Base-by-base conservation (phyloP, 1,139 yeast species). In the Arxiozyma slooffiae region DNA sequence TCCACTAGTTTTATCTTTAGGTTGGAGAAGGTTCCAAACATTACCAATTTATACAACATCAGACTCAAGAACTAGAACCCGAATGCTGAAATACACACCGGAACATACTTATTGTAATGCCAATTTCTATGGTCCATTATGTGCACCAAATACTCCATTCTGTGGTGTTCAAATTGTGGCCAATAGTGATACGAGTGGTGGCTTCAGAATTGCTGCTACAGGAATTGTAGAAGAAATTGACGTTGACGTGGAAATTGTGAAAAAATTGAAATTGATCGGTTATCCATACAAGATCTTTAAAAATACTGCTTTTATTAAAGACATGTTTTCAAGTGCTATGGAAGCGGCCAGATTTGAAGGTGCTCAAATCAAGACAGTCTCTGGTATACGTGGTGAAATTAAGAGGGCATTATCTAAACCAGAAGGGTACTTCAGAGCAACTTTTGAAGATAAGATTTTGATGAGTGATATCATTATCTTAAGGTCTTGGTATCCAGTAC, bases 311-410 rank as follows among this genome's bases (percentile, higher is more conserved):
- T 94, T 94, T 64, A 82, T 94, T 64, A 90, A 88, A 69, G 97
- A 90, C 63, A 94, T 94, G 99, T 94, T 94, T 67, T 77, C 84
- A 26, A 83, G 94, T 53, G 78, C 95, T 0, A 76, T 94, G 69
- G 99, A 94, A 71, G 96, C 90, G 52, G 97, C 97, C 45, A 87
- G 90, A 67, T 94, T 94, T 64, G 98, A 94, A 72, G 99, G 99
- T 52, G 98, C 98, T 0, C 83, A 90, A 42, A 87, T 94, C 63
- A 83, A 90, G 68, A 92, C 98, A 0, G 98, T 94, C 6, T 87
- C 96, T 3, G 98, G 99, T 52, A 88, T 94, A 53, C 75, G 98
- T 61, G 99, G 99, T 67, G 98, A 94, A 68, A 90, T 94, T 60
- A 94, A 94, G 67, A 78, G 97, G 58, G 98, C 97, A 0, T 74